Base-by-base conservation (phyloP, 1,139 yeast genomes). In the Lodderomyces beijingensis region DNA sequence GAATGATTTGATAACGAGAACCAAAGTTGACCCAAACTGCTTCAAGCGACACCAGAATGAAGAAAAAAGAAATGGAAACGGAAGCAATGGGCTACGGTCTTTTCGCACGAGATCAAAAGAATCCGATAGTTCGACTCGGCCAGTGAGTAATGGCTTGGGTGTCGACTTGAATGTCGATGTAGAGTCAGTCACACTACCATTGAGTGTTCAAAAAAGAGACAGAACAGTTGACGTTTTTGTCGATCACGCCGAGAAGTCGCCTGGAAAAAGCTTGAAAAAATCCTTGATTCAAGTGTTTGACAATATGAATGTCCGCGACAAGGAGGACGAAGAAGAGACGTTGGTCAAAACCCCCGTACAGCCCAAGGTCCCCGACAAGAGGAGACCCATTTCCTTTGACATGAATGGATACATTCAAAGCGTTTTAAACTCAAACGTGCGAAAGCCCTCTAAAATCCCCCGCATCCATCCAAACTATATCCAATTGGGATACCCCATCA, bases 101-200 rank as follows among this genome's bases (percentile, higher is more conserved):
- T 46, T 55, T 30, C 51, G 46, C 30, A 48, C 53, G 3, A 33
- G 27, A 2, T 39, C 44, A 16, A 34, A 39, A 22, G 27, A 28
- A 18, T 13, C 22, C 10, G 14, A 27, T 12, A 31, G 38, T 24
- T 16, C 19, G 12, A 38, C 33, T 4, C 22, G 32, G 10, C 32
- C 34, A 16, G 25, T 23, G 4, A 38, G 38, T 21, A 40, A 39
- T 33, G 59, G 62, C 3, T 40, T 51, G 21, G 70, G 72, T 1
- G 49, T 65, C 22, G 65, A 64, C 43, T 49, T 65, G n/a, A 63
- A 66, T 8, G 35, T 65, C 4, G 65, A 49, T 23, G 51, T 65
- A 5, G 59, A 62, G 27, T 23, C 42, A 1, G 49, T 53, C 5
- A 39, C 49, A 8, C 53, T 60, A 4, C 70, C 71, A 1, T 51